These are phyloP conservation scores for Dipodascopsis uninucleata DNA, from an alignment of 805 yeast genomes.

Conservation along the genomic window DNA sequence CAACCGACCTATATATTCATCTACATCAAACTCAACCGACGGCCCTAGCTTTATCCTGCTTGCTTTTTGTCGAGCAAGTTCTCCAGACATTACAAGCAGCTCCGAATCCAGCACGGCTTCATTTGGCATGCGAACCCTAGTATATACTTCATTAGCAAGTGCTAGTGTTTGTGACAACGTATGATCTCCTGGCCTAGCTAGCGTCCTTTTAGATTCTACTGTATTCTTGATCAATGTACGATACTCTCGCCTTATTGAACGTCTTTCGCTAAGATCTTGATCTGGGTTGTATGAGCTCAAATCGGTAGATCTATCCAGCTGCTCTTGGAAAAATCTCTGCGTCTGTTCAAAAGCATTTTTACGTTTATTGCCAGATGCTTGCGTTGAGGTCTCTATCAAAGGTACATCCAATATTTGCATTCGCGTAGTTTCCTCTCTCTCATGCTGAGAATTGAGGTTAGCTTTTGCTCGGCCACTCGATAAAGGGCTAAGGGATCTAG, in stretches of 20 bases:
- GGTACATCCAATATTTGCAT: no score
- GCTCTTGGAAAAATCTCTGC: not conserved
- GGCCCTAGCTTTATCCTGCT: slow-evolving; percentile 20
- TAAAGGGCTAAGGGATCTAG: no score
- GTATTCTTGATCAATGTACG: slow-evolving; percentile 14
- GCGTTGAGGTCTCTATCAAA: no score
- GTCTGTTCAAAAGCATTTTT: slow-evolving; percentile 4
- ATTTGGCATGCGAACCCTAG: slow-evolving; percentile 17
- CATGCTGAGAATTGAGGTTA: no score
- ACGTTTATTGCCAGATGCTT: slow-evolving; percentile 3
- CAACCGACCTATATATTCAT: slow-evolving; percentile 15
- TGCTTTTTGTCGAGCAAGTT: slow-evolving; percentile 13
- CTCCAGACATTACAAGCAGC: slow-evolving; percentile 17
- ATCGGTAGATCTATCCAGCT: not conserved
- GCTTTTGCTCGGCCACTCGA: no score
- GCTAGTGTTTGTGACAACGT: slow-evolving; percentile 8
- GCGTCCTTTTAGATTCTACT: slow-evolving; percentile 10
- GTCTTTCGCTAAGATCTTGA: slow-evolving; percentile 15
- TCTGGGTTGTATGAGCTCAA: slow-evolving; percentile 10
- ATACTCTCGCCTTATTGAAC: slow-evolving; percentile 15
- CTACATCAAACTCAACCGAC: slow-evolving; percentile 20
- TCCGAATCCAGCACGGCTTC: slow-evolving; percentile 26
- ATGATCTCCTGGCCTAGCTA: slow-evolving; percentile 7
- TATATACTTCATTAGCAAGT: slow-evolving; percentile 17
- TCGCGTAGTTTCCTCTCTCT: no score